phyloP scores from a whole-genome alignment of 768 basidiomycete genomes.

The Calocybe cyanea region DNA sequence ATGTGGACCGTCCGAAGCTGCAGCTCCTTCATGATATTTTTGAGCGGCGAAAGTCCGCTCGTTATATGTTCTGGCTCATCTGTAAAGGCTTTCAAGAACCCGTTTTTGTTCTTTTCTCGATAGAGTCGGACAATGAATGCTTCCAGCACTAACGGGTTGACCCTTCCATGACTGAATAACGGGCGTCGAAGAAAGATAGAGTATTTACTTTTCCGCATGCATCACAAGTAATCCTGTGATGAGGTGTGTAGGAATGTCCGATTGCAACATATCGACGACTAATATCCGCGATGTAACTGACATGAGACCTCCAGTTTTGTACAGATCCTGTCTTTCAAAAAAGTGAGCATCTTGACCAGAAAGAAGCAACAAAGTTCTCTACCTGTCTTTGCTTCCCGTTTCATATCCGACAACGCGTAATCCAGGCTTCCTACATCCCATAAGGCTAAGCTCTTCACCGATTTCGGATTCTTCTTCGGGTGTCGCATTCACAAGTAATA shows the following conservation, averaged over 20 bases:
- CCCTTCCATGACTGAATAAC: constrained; percentile 40
- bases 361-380: constrained; percentile 17
- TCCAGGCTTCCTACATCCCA: constrained; percentile 88
- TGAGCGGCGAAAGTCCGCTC: constrained; percentile 86
- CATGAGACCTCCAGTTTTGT: constrained; percentile 84
- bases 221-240: constrained; percentile 89
- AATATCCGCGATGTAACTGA: constrained; percentile 93
- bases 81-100: constrained; percentile 95
- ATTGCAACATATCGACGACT: constrained; percentile 90
- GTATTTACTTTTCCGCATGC: constrained; percentile 80
- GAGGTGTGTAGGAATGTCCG: constrained; percentile 77
- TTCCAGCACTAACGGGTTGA: constrained; percentile 79
- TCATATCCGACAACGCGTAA: constrained; percentile 82
- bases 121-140: constrained; percentile 92
- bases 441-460: constrained; percentile 87
- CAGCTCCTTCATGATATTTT: constrained; percentile 89
- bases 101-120: constrained; percentile 82
- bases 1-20: constrained; percentile 87
- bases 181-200: constrained; percentile 1
- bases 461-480: constrained; percentile 89
- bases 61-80: constrained; percentile 96
- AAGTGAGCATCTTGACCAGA: not conserved
- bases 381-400: constrained; percentile 76
- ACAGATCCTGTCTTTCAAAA: constrained; percentile 67
- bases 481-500: constrained; percentile 80